phyloP scores from a whole-genome alignment of 331 rosid genomes.

The Pyrus hybrid region DNA sequence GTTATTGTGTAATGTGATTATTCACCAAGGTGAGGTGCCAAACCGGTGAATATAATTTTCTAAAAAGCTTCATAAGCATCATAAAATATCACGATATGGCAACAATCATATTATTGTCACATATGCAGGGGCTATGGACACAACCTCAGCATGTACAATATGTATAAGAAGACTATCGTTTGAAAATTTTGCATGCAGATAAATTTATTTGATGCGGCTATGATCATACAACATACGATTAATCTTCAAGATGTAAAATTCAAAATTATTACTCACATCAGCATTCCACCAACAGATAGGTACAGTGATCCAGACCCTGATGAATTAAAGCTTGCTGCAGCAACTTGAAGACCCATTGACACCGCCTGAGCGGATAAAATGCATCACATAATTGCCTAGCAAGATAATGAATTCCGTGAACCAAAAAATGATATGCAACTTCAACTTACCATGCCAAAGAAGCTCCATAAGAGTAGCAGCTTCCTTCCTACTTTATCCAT shows the following conservation, averaged over 20 bases:
- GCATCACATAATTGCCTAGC: not conserved
- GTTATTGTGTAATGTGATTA: not conserved
- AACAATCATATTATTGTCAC: not conserved
- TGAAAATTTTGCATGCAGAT: not conserved
- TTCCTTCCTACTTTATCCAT: conserved; percentile 97
- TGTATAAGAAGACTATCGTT: not conserved
- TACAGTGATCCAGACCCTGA: conserved; percentile 46
- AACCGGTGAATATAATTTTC: not conserved
- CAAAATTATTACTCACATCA: conserved; percentile 57
- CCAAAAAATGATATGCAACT: not conserved
- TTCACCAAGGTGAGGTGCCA: not conserved
- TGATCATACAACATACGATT: not conserved
- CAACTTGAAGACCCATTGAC: conserved; percentile 69
- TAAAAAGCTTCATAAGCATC: not conserved
- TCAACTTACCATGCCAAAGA: conserved; percentile 81
- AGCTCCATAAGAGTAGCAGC: conserved; percentile 85
- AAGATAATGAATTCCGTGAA: not conserved
- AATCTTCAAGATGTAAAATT: not conserved
- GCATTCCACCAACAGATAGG: conserved; percentile 90
- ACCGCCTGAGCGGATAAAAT: conserved; percentile 42
- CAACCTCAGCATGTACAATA: not conserved
- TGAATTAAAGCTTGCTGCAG: conserved; percentile 52
- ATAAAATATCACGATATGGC: not conserved
- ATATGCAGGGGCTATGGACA: not conserved
- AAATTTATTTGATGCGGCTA: conserved; percentile 3